A percentile compares a stretch with the other conserved stretches of the same genome.
These are phyloP conservation scores for Haplosporangium sp. DNA, from an alignment of 371 early-diverging fungal species.

Conservation along the genomic window DNA sequence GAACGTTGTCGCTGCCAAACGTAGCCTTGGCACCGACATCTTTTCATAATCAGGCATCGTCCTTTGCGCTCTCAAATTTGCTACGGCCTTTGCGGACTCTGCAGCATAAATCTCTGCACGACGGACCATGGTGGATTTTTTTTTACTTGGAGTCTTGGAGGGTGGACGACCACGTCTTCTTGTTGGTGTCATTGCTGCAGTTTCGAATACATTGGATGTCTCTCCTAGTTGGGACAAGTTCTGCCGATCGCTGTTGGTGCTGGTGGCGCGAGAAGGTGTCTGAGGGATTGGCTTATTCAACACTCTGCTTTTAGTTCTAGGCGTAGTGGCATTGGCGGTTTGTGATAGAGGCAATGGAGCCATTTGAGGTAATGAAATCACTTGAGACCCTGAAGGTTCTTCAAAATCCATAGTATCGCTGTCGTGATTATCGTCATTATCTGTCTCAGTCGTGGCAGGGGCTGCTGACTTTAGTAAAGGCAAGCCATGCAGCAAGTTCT, in stretches of 20 bases:
- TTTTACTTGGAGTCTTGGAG: constrained; percentile 13
- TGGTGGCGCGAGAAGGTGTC: neutral
- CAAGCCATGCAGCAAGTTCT: constrained; percentile 7
- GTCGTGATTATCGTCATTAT: neutral
- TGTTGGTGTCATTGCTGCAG: neutral
- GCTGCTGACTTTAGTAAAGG: constrained; percentile 2
- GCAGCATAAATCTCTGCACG: constrained; percentile 23
- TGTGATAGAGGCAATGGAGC: neutral
- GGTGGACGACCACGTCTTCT: neutral
- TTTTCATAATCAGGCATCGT: constrained; percentile 21
- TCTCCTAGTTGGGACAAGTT: neutral
- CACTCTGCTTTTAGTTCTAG: neutral
- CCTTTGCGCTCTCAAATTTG: constrained; percentile 13
- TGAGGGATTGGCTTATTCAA: neutral
- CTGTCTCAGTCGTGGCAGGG: neutral
- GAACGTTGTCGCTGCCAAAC: constrained; percentile 29
- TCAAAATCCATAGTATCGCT: constrained; percentile 9
- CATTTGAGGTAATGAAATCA: neutral
- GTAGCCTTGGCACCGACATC: constrained; percentile 35
- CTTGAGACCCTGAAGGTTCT: neutral
- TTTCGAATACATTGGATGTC: neutral
- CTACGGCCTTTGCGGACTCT: constrained; percentile 29
- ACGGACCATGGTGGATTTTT: neutral
- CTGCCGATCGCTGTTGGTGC: neutral
- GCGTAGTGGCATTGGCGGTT: neutral